Base-by-base conservation (phyloP, 2,329 filamentous ascomycete species). In the Trichophyton benhamiae region DNA sequence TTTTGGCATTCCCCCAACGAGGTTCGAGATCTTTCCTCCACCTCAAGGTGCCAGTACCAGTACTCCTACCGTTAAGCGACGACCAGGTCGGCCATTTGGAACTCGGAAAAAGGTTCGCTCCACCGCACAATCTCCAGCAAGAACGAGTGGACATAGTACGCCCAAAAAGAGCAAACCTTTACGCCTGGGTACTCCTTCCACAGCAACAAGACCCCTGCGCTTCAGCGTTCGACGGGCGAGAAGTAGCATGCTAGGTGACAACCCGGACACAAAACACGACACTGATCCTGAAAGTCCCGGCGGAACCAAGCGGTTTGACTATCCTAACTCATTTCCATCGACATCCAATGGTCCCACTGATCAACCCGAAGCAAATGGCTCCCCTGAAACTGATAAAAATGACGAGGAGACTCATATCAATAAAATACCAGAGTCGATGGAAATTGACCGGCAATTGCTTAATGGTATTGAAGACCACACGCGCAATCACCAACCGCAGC, bases 11-110 rank as follows among this genome's bases (percentile, higher is more conserved):
- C 75, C 75, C 5, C 73, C 75, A 3, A 74, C 73, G 63, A 68
- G 75, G 60, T 77, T 76, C 36, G 74, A 76, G 59, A 70, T 77
- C n/a, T 76, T 71, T 63, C 75, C 75, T 15, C 75, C 75, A 3
- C 68, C 76, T 20, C 74, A 74, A 64, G 52, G 52, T 3, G 33
- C 27, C 15, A 55, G 22, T 25, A 55, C 13, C 49, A 30, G 15
- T 4, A 67, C 70, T 3, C 71, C 72, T 9, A 64, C 70, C 4
- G 63, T 68, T 11, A 75, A 74, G 65, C 68, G 70, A 58, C 72
- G 71, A n/a, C 68, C 70, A 25, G 74, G 74, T 46, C 73, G 75
- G 36, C 74, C 75, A 3, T 72, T 70, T 62, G 71, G 71, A 30
- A 73, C 68, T 53, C 70, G 33, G 17, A 63, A 63, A 44, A 64